Conservation (phyloP, 495 filamentous ascomycete genomes). For the Geoglossum glabrum region DNA sequence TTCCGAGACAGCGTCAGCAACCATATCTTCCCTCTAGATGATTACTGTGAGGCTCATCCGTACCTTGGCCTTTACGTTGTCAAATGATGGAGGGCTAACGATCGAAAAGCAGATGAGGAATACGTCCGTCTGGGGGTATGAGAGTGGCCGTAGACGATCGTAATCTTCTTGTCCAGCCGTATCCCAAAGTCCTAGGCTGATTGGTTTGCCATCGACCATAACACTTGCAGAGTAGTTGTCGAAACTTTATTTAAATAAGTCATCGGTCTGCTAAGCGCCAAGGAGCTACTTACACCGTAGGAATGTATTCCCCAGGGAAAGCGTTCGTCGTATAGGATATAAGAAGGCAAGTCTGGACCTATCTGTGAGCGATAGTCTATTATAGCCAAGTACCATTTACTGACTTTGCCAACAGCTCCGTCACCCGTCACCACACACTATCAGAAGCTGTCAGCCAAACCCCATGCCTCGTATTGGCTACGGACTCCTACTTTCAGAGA, state of each 20-base stretch:
- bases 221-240: conserved; percentile 98
- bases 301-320: conserved; percentile 97
- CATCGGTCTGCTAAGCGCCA: neutral
- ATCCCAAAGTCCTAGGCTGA: conserved; percentile 95
- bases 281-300: conserved; percentile 64
- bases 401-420: conserved; percentile 93
- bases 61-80: conserved; percentile 94
- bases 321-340: conserved; percentile 99
- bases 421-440: conserved; percentile 98
- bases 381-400: conserved; percentile 11
- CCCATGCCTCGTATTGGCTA: neutral
- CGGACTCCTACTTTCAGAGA: conserved; percentile 41
- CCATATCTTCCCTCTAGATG: neutral
- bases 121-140: conserved; percentile 94
- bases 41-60: conserved; percentile 7
- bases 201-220: conserved; percentile 93
- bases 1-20: conserved; percentile 16
- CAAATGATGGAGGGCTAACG: conserved; percentile 89
- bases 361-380: neutral
- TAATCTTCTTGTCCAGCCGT: conserved; percentile 98
- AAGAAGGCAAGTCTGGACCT: conserved; percentile 75
- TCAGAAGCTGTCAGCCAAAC: conserved; percentile 14
- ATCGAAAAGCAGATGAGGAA: conserved; percentile 98
- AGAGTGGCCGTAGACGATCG: conserved; percentile 83
- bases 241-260: conserved; percentile 38